Evolutionary conservation across 257 asterid species (phyloP).

Genomic region (Solanum infundibuliforme): DNA sequence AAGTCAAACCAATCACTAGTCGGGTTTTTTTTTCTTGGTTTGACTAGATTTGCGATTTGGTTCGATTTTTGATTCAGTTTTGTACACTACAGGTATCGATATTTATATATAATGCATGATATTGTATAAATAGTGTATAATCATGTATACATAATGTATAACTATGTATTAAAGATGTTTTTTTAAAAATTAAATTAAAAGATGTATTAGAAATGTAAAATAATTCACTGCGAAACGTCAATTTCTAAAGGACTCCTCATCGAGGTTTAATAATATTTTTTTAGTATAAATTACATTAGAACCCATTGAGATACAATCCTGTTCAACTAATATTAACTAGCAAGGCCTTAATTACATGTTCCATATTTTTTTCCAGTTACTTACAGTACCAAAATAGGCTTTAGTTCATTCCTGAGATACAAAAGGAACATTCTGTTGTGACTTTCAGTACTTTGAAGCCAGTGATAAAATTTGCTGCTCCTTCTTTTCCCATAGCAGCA

Average conservation of each 20-base stretch:
- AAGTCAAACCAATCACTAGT: no score
- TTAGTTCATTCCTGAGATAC: not conserved
- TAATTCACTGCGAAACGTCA: no score
- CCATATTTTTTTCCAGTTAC: not conserved
- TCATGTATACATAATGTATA: no score
- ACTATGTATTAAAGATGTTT: no score
- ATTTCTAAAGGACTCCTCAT: no score
- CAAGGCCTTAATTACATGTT: not conserved
- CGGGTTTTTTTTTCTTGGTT: no score
- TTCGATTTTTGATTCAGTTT: no score
- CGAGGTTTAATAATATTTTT: not conserved
- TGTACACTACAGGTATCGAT: no score
- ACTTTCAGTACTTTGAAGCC: not conserved
- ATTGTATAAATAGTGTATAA: no score
- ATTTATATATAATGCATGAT: no score
- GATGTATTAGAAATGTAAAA: no score
- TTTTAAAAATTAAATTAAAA: no score
- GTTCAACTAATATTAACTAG: not conserved
- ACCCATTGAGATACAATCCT: not conserved
- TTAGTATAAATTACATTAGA: not conserved
- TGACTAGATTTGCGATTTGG: fast-evolving
- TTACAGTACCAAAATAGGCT: not conserved
- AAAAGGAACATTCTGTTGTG: constrained; percentile 4
- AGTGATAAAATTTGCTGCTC: not conserved
- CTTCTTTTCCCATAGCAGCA: not conserved